Conservation (phyloP, 495 filamentous ascomycete genomes). For the Hypoxylon fragiforme region DNA sequence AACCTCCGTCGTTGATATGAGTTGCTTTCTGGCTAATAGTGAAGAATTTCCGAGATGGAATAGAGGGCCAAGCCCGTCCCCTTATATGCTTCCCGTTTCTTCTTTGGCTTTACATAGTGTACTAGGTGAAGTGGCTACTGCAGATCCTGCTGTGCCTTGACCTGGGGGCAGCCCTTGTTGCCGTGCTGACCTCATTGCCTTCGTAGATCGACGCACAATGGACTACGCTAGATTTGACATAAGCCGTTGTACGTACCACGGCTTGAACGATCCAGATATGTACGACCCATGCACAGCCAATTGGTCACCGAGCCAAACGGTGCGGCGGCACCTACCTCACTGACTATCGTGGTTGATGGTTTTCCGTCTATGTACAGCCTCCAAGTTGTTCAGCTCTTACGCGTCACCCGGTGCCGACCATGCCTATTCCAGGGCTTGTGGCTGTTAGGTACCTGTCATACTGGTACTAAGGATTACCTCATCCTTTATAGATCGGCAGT, state of each 20-base stretch:
- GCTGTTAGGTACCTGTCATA: not conserved
- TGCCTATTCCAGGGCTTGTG: not conserved
- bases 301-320: conserved; percentile 8
- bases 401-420: conserved; percentile 1
- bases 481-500: conserved; percentile 6
- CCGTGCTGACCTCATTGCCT: conserved; percentile 14
- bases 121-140: not conserved
- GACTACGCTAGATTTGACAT: conserved; percentile 11
- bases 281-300: conserved; percentile 12
- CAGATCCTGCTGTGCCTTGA: conserved; percentile 2
- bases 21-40: conserved; percentile 1
- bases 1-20: conserved; percentile 7
- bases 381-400: not conserved
- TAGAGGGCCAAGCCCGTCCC: conserved; percentile 2
- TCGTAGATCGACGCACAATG: conserved; percentile 11
- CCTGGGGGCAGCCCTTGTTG: not conserved
- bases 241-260: conserved; percentile 1
- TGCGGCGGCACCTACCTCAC: not conserved
- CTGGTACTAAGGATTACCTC: not conserved
- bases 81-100: conserved; percentile 16
- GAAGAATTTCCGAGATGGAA: conserved; percentile 5
- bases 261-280: conserved; percentile 13
- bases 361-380: not conserved
- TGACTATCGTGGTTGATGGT: conserved; percentile 3
- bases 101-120: not conserved